Evolutionary conservation across 2,329 filamentous ascomycete species (phyloP).

Genomic region (Bipolaris oryzae): DNA sequence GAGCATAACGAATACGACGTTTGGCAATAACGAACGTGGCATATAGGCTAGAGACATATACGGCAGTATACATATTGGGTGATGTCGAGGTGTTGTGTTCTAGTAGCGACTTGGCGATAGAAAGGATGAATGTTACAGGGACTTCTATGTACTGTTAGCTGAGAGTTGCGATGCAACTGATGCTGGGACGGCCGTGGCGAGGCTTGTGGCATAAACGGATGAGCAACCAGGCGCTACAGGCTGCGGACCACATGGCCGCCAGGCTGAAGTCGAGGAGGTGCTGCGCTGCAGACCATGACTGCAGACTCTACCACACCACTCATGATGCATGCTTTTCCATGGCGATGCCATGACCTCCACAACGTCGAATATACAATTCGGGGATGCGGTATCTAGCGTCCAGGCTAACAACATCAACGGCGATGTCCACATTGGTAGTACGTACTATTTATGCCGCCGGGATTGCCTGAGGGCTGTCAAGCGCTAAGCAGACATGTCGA

Average conservation of each 20-base stretch:
- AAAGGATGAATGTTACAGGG: neutral
- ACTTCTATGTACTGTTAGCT: neutral
- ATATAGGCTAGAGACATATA: neutral
- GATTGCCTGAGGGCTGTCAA: neutral
- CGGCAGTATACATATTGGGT: conserved; percentile 1
- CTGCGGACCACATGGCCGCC: neutral
- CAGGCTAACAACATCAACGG: conserved; percentile 1
- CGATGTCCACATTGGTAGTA: neutral
- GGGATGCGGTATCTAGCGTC: neutral
- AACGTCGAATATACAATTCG: conserved; percentile 3
- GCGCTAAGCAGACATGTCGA: conserved; percentile 2
- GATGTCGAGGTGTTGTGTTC: neutral
- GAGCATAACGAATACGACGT: conserved; percentile 9
- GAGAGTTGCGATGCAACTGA: neutral
- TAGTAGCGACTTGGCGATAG: neutral
- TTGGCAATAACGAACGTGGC: conserved; percentile 8
- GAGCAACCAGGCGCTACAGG: neutral
- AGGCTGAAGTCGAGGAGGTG: neutral
- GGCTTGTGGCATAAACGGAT: neutral
- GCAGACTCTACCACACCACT: neutral
- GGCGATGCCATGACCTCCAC: neutral
- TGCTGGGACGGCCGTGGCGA: neutral
- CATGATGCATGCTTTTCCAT: neutral
- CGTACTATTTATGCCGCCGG: neutral
- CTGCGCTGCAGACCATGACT: neutral